Base-by-base conservation (phyloP, 2,329 filamentous ascomycete species). In the Golovinomyces cichoracearum region DNA sequence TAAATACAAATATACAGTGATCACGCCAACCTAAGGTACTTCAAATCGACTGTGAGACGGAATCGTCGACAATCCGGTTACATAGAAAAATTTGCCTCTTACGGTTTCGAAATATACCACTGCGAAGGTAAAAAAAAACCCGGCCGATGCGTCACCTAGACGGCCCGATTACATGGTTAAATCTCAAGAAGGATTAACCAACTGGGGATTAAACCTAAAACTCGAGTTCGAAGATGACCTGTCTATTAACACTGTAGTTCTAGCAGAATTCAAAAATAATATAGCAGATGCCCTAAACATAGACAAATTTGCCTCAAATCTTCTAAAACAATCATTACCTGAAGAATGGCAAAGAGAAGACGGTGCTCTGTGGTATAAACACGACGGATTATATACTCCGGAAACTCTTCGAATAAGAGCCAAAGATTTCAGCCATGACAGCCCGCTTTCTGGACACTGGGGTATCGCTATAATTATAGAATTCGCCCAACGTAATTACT, bases 1-100 rank as follows among this genome's bases (percentile, higher is more conserved):
- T 31, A 45, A 31, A 45, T 45, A 21, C n/a, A 29, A 21, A 45
- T 45, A 12, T 45, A 45, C 22, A 45, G 42, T 45, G 42, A 45
- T 45, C 40, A 42, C 25, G 40, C n/a, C 17, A 38, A 2, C 35
- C n/a, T 38, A 15, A 5, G 17, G 5, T 38, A 38, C n/a, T 38
- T 38, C 35, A 38, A 17, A 38, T 38, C 35, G 6, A 38, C 35
- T 10, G 7, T 38, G 5, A 9, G 35, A 38, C n/a, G 7, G 5
- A 38, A 17, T 3, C 35, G 35, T 38, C 7, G 35, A 38, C 35
- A 38, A 38, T 38, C 35, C 5, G 35, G 35, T n/a, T 38, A 38
- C 17, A n/a, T 38, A 17, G 35, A 38, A 38, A 38, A 38, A 6
- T 29, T 29, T 6, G 27, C 27, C n/a, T n/a, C n/a, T n/a, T n/a